These are phyloP conservation scores for Auriscalpium orientale DNA, from an alignment of 768 basidiomycete species.

Conservation along the genomic window DNA sequence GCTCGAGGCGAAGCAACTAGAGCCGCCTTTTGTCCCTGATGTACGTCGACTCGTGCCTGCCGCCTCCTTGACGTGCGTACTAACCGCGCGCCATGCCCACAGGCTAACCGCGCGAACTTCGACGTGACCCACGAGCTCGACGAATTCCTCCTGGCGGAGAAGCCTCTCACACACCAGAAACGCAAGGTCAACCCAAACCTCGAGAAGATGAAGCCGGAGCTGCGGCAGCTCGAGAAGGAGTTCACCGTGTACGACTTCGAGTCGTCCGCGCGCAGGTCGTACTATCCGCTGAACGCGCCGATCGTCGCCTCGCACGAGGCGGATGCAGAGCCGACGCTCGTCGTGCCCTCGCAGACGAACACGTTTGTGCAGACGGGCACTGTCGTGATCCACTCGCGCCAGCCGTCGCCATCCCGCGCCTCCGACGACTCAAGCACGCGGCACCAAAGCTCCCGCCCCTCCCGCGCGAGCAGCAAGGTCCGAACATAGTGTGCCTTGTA, in stretches of 20 bases:
- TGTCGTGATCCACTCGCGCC: not conserved
- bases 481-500: not conserved
- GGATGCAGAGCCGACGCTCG: not conserved
- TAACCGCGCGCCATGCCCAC: slow-evolving; percentile 8
- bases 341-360: slow-evolving; percentile 11
- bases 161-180: slow-evolving; percentile 91
- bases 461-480: not conserved
- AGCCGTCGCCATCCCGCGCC: not conserved
- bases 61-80: not conserved
- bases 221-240: slow-evolving; percentile 92
- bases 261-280: slow-evolving; percentile 64
- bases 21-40: slow-evolving; percentile 87
- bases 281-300: slow-evolving; percentile 82
- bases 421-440: not conserved
- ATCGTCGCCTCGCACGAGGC: slow-evolving; percentile 21
- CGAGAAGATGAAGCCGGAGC: slow-evolving; percentile 85
- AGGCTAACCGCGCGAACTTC: slow-evolving; percentile 98
- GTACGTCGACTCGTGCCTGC: slow-evolving; percentile 44
- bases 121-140: slow-evolving; percentile 96
- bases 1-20: slow-evolving; percentile 58
- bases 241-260: slow-evolving; percentile 88
- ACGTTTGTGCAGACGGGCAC: slow-evolving; percentile 9
- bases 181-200: slow-evolving; percentile 82
- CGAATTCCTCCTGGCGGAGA: slow-evolving; percentile 95
- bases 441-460: not conserved